Base-by-base conservation (phyloP, 371 early-diverging fungal species). In the Mucor saturninus region DNA sequence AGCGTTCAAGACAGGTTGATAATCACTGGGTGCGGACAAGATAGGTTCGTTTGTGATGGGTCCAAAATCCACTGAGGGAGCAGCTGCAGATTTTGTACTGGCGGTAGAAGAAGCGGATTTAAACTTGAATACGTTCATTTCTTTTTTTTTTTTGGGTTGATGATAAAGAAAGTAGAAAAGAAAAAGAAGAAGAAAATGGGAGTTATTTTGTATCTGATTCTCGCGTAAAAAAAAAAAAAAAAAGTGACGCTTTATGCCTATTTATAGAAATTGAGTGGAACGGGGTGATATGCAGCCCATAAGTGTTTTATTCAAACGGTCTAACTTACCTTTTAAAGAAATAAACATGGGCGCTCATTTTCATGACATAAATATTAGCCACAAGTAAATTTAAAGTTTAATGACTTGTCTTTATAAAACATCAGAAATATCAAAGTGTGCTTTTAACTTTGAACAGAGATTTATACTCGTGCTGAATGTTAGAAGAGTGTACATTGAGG, bases 41-140 rank as follows among this genome's bases (percentile, higher is more conserved):
- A 65, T 48, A 42, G 76, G 62, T 21, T 61, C 61, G 21, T 69
- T 54, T 6, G 67, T 64, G 5, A 62, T 57, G 5, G 73, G 68
- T 31, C 68, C 68, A 50, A 54, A 55, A 21, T 62, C 54, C 2
- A 62, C 46, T 8, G 55, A 46, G 9, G 55, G 46, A 35, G 54
- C 43, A 35, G 54, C 43, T 49, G 26, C 10, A n/a, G 56, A 56
- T 45, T 61, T 61, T 26, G 62, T 54, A 21, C 62, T 62, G 10
- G 26, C 54, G 13, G 62, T 15, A 26, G 50, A 51, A 48, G 62
- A 62, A 15, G 30, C 37, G 28, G 54, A 54, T 54, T 39, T 54
- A 55, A 62, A 62, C 48, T 45, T 46, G 29, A 62, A 62, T 13
- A 62, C 29, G 43, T 39, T 62, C 62, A 62, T 62, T 9, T 21